Evolutionary conservation across 1,284 basidiomycete species (phyloP).

Genomic region (Hemileia vastatrix): DNA sequence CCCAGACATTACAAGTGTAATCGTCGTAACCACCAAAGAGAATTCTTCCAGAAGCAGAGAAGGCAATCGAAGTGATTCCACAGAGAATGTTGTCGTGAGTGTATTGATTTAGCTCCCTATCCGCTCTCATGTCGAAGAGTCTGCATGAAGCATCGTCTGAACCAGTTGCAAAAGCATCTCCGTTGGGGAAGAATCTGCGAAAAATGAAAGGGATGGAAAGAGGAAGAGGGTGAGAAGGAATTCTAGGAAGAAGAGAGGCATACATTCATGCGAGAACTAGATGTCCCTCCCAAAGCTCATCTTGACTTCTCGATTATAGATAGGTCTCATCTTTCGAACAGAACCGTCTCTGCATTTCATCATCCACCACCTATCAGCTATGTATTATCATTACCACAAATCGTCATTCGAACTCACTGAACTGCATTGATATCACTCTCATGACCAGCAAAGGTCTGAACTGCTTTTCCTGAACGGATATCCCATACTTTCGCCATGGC

Average conservation of each 20-base stretch:
- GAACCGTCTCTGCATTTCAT: too few relatives aligned
- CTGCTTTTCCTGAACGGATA: conserved; percentile 88
- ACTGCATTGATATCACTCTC: conserved; percentile 99
- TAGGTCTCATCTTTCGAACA: too few relatives aligned
- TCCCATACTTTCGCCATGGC: conserved; percentile 98
- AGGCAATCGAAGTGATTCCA: conserved; percentile 95
- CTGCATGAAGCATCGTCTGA: conserved; percentile 98
- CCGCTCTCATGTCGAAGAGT: conserved; percentile 92
- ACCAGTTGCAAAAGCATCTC: conserved; percentile 95
- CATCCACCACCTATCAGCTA: too few relatives aligned
- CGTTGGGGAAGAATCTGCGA: conserved; percentile 98
- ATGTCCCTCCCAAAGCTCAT: too few relatives aligned
- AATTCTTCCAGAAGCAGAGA: conserved; percentile 91
- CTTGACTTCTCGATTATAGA: too few relatives aligned
- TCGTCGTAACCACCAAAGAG: conserved; percentile 98
- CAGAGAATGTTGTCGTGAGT: conserved; percentile 97
- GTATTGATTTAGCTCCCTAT: conserved; percentile 90
- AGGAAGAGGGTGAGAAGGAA: too few relatives aligned
- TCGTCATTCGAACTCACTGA: too few relatives aligned
- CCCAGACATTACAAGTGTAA: conserved; percentile 99
- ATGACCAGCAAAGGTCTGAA: conserved; percentile 96
- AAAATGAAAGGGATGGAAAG: too few relatives aligned
- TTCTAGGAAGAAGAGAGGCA: too few relatives aligned
- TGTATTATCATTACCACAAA: too few relatives aligned
- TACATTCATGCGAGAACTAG: too few relatives aligned